Evolutionary conservation across 1,284 basidiomycete species (phyloP), one percentile per base, ranked within the genome.

Genomic region (Inonotus obliquus): DNA sequence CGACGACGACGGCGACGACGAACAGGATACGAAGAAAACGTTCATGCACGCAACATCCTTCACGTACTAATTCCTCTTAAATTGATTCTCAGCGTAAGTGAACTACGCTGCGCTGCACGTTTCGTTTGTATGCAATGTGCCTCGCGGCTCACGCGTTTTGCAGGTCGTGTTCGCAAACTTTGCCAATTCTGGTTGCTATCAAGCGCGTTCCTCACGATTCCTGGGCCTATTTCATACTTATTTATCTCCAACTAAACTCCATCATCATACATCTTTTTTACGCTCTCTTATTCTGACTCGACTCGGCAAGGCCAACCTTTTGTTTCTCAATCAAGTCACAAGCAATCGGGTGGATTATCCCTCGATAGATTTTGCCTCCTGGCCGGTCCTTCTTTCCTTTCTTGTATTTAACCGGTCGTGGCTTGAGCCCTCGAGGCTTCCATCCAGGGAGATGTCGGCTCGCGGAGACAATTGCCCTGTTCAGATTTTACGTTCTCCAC

Each of bases 101-200:
- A 23, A 13, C n/a, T 49, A 27, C 21, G 25, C 7, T 14, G n/a
- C 11, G 6, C 2, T 27, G 4, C 47, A 23, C 47, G 5, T 21
- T 44, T 44, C 41, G 47, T 27, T 49, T 49, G 47, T 49, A 49
- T 44, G 41, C 41, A 44, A 44, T n/a, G 41, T 44, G 41, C 47
- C 61, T 62, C 56, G 57, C 47, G 55, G 48, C 61, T 62, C 61
- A 62, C 53, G 55, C 61, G 61, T 62, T 62, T 53, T 54, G 25
- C 49, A 58, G 57, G 56, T 62, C 61, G 61, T 62, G 61, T 59
- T 58, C 52, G 19, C 52, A 54, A 59, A 58, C 32, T 48, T 54
- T 49, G 45, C 29, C 59, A 17, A 48, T 23, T 39, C 32, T 41
- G 27, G 45, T 19, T 61, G 53, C 44, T 55, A 29, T 55, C 32